These are phyloP conservation scores for Dipteronia sinensis DNA, from an alignment of 345 rosid species.

Conservation along the genomic window DNA sequence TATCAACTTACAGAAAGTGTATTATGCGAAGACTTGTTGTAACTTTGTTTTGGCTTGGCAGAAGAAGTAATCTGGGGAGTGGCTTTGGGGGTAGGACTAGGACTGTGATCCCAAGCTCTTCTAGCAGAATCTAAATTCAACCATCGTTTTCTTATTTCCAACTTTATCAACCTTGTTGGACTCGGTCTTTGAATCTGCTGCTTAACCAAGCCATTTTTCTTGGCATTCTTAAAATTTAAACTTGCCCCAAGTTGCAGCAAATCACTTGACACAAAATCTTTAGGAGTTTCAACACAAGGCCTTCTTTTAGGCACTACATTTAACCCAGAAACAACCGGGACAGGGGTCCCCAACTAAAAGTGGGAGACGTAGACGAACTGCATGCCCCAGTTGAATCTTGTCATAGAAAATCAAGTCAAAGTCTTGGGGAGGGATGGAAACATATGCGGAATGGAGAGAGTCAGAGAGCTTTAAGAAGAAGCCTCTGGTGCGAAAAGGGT, in stretches of 20 bases:
- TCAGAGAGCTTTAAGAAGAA: too few species aligned
- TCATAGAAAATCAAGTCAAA: constrained; percentile 48
- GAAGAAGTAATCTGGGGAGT: too few species aligned
- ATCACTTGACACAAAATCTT: constrained; percentile 45
- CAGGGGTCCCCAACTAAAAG: constrained; percentile 43
- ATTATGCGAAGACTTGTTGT: not conserved
- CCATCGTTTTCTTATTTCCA: constrained; percentile 12
- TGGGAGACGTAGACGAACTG: constrained; percentile 45
- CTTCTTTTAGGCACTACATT: constrained; percentile 46
- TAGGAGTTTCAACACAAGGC: constrained; percentile 50
- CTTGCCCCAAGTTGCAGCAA: constrained; percentile 9
- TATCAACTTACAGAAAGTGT: constrained; percentile 15
- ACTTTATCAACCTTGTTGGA: not conserved
- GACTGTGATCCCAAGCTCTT: constrained; percentile 43
- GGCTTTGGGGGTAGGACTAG: constrained; percentile 33
- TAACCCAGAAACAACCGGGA: too few species aligned
- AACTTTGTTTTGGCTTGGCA: too few species aligned
- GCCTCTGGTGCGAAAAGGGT: constrained; percentile 49
- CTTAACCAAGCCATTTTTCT: not conserved
- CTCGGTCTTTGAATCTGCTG: constrained; percentile 1
- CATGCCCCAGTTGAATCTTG: constrained; percentile 52
- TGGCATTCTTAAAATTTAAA: not conserved
- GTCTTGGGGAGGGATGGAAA: constrained; percentile 38
- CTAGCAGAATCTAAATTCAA: constrained; percentile 48
- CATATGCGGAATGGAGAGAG: constrained; percentile 54